Base-by-base conservation (phyloP, 805 yeast genomes). In the Isabelozyma pseudorhagii region DNA sequence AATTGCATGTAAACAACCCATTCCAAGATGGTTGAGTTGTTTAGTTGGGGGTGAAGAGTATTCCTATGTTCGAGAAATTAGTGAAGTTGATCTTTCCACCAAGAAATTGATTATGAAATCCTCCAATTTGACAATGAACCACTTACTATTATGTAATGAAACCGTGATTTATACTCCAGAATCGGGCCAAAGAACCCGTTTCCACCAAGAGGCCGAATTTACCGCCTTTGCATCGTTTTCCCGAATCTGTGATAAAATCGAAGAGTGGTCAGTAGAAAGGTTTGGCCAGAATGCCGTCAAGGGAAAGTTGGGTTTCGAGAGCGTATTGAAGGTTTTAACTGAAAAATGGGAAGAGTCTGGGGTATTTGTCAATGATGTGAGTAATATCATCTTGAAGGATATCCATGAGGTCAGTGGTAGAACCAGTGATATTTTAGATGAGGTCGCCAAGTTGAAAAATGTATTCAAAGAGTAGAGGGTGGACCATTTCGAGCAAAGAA, bases 201-300 rank as follows among this genome's bases (percentile, higher is more conserved):
- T 92, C 64, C 67, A 71, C 36, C 99, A 93, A 67, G 82, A 80
- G 54, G 99, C 99, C 0, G 90, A 87, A 54, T 89, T 93, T 57
- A 85, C 91, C 1, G 97, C 98, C 0, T 87, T 84, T 66, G 89
- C 90, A 8, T 74, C 86, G 3, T 78, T 90, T 68, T 69, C 76
- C 48, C 78, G 81, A 50, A 68, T 94, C 5, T 87, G 96, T 64
- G 87, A 83, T 62, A 85, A 87, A 66, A 75, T 93, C 53, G 99
- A 93, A 67, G 96, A 90, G 45, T 93, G 97, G 96, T 82, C 92
- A 0, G 86, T 89, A 5, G 89, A 88, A 61, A 75, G 97, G 64
- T 94, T 93, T 67, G 82, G 84, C 42, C 94, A 89, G 64, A 93
- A 93, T 66, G 97, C 98, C 13, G 69, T 69, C 48, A 81, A 81